These are phyloP conservation scores for Yamadazyma spencermartinsiae DNA, from an alignment of 1,139 yeast genomes.

Conservation along the genomic window DNA sequence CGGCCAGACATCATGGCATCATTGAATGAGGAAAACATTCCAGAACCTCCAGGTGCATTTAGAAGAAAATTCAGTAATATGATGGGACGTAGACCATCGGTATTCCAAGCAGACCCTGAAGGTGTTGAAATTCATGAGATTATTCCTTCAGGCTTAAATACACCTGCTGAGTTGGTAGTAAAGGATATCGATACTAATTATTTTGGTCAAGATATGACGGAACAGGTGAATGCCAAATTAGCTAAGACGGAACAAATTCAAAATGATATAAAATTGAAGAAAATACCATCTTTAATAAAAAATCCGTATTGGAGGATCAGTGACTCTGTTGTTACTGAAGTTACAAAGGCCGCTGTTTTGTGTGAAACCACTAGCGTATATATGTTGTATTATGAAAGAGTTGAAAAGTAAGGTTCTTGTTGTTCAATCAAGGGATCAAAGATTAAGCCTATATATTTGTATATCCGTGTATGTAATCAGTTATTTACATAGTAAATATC, in stretches of 20 bases:
- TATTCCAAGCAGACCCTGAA: constrained; percentile 41
- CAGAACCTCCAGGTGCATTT: constrained; percentile 27
- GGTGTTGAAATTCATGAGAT: constrained; percentile 41
- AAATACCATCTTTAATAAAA: constrained; percentile 52
- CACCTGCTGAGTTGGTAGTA: constrained; percentile 46
- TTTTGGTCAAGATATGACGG: constrained; percentile 20
- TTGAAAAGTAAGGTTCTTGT: constrained; percentile 23
- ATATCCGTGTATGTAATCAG: background rate
- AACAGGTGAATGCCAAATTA: constrained; percentile 13
- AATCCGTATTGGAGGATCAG: constrained; percentile 87
- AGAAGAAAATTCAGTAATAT: constrained; percentile 40
- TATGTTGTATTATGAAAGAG: constrained; percentile 76
- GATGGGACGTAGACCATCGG: constrained; percentile 48
- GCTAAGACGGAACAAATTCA: constrained; percentile 6
- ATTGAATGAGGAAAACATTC: constrained; percentile 20
- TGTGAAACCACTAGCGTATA: constrained; percentile 75
- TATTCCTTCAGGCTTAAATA: constrained; percentile 39
- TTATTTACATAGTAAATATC: background rate
- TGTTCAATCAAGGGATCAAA: no score
- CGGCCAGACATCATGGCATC: constrained; percentile 15
- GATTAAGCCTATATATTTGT: background rate
- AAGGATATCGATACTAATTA: constrained; percentile 30
- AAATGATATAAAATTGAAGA: constrained; percentile 42
- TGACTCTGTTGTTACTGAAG: constrained; percentile 70
- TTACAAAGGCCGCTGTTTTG: constrained; percentile 57